Conservation (phyloP, 2,329 filamentous ascomycete genomes). For the Epichloe sylvatica region DNA sequence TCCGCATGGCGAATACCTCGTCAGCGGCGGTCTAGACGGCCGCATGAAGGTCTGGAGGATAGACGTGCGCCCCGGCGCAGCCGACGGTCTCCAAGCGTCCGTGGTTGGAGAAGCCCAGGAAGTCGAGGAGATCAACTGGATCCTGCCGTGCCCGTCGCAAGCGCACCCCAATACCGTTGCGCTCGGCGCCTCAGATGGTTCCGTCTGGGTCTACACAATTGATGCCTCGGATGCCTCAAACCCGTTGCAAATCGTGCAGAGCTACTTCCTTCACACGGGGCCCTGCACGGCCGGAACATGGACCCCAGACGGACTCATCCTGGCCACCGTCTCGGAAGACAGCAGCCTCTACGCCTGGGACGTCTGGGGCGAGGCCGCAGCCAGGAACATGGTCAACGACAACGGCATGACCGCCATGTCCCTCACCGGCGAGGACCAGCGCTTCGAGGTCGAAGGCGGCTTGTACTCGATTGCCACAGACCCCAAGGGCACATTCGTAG, state of each 20-base stretch:
- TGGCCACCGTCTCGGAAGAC: slow-evolving; percentile 84
- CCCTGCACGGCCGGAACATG: slow-evolving; percentile 82
- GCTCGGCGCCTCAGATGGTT: slow-evolving; percentile 77
- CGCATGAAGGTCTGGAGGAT: slow-evolving; percentile 57
- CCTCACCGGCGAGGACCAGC: slow-evolving; percentile 68
- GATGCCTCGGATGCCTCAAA: slow-evolving; percentile 45
- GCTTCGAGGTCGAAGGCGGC: slow-evolving; percentile 83
- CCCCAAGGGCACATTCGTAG: slow-evolving; percentile 64
- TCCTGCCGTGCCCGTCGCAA: slow-evolving; percentile 58
- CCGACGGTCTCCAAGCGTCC: slow-evolving; percentile 32
- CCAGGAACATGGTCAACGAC: slow-evolving; percentile 32
- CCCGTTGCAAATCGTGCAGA: slow-evolving; percentile 70
- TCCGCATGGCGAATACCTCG: slow-evolving; percentile 67
- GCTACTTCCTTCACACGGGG: slow-evolving; percentile 80
- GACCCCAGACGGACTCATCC: slow-evolving; percentile 72
- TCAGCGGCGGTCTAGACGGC: slow-evolving; percentile 83
- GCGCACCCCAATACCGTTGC: slow-evolving; percentile 69
- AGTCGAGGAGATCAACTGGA: slow-evolving; percentile 91
- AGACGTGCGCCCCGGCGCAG: slow-evolving; percentile 30
- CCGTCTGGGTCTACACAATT: slow-evolving; percentile 91
- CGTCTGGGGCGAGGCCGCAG: slow-evolving; percentile 66
- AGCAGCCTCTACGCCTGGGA: slow-evolving; percentile 85
- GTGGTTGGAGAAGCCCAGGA: slow-evolving; percentile 71
- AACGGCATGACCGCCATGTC: slow-evolving; percentile 56
- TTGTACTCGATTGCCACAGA: slow-evolving; percentile 79